phyloP scores from a whole-genome alignment of 23 red algal species.

The Chondrus crispus region DNA sequence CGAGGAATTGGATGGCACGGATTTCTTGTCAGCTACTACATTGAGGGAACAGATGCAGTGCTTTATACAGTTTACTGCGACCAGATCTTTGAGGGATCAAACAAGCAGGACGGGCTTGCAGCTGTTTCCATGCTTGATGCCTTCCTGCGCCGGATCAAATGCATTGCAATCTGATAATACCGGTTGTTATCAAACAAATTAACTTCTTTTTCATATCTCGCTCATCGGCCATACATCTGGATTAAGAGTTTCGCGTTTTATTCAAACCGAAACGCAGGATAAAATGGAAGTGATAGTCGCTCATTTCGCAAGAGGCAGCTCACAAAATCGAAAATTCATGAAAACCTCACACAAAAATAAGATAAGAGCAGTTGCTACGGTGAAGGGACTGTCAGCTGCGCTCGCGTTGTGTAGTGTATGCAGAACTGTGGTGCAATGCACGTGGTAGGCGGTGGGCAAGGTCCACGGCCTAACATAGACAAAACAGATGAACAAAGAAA shows the following conservation, averaged over 20 bases:
- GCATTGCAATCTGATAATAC: neutral
- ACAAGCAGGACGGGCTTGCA: neutral
- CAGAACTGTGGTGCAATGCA: no score
- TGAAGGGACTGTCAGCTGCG: neutral
- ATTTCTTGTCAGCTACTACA: neutral
- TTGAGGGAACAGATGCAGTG: neutral
- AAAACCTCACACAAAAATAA: neutral
- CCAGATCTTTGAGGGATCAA: neutral
- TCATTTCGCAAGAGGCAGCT: neutral
- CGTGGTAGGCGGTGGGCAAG: no score
- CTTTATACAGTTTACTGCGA: neutral
- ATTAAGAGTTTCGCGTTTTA: neutral
- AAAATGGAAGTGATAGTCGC: neutral
- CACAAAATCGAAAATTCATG: neutral
- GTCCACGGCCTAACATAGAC: no score
- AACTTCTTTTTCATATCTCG: neutral
- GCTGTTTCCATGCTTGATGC: neutral
- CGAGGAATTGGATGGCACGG: neutral
- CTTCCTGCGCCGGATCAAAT: neutral
- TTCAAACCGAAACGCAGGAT: neutral
- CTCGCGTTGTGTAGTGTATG: no score
- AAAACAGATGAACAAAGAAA: no score
- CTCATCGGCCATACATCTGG: neutral
- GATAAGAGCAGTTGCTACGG: neutral
- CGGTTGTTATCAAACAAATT: neutral